Base-by-base conservation (phyloP, 345 rosid species). In the Raphanus raphanistrum region DNA sequence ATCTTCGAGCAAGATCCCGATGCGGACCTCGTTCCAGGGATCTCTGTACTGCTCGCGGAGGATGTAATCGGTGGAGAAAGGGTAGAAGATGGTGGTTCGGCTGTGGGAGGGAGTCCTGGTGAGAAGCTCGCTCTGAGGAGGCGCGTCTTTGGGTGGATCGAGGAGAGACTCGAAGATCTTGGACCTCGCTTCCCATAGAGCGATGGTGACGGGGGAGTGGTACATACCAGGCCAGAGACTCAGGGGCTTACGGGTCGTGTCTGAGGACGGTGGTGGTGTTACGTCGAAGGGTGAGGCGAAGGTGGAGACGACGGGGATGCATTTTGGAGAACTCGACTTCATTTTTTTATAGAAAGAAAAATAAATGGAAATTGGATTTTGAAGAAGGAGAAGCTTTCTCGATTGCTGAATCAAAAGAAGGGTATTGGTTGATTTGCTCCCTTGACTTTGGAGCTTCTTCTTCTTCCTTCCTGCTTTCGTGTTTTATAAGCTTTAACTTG, bases 191-290 rank as follows among this genome's bases (percentile, higher is more conserved):
- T 89, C 92, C 96, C 98, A 92, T 50, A 92, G 82, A 78, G 96
- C 98, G 66, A 11, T 76, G 7, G 96, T 90, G 33, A 92, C 92
- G 0, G 96, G 96, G 0, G 91, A 90, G 74, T 92, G 91, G 84
- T 87, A 89, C 98, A 88, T 90, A 70, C 96, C 98, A 0, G 98
- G 96, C 94, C 98, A 92, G 63, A 90, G 80, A 32, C 94, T 88
- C 17, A 90, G 75, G 27, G 92, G 98, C 73, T 90, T 92, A n/a
- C 84, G 83, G 29, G 86, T 79, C 58, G 78, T 33, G 77, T 38
- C 81, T 28, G 80, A 29, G 3, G 84, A 84, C 10, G 73, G 21
- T 21, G 21, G 16, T 5, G 73, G 52, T 5, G 73, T 17, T 1
- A 21, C 73, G 33, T 70, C 74, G 5, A 70, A 70, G 1, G 91